A percentile compares a stretch with the other conserved stretches of the same genome.
These are phyloP conservation scores for Inga laurina DNA, from an alignment of 306 rosid genomes.

Conservation along the genomic window DNA sequence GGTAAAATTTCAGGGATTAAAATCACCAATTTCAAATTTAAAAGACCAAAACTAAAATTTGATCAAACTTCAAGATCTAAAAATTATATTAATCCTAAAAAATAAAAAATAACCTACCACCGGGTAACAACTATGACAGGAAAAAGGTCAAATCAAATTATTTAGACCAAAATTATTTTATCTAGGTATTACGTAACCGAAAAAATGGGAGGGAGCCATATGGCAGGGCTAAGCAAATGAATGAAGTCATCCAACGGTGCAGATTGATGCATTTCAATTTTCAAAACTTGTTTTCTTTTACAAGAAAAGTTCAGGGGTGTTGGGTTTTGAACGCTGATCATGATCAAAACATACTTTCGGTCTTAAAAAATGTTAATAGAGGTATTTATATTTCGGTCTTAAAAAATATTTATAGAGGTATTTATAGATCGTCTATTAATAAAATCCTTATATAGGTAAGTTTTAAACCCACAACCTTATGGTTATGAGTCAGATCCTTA, in stretches of 20 bases:
- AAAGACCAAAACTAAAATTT: too few species aligned
- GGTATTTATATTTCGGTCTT: too few species aligned
- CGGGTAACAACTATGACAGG: not conserved
- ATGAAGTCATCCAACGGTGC: not conserved
- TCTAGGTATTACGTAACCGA: not conserved
- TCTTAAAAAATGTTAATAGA: accelerated
- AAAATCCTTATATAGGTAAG: too few species aligned
- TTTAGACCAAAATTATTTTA: not conserved
- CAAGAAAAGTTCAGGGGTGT: too few species aligned
- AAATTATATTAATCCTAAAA: too few species aligned
- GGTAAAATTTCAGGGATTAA: too few species aligned
- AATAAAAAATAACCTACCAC: too few species aligned
- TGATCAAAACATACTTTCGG: accelerated
- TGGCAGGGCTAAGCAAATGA: not conserved
- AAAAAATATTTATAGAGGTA: accelerated
- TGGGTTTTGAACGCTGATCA: too few species aligned
- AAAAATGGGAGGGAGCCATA: not conserved
- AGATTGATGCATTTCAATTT: not conserved
- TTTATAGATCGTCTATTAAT: accelerated
- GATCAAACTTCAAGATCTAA: too few species aligned
- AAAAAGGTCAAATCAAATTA: not conserved
- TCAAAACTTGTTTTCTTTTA: not conserved
- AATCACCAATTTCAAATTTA: too few species aligned
- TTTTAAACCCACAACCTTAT: too few species aligned
- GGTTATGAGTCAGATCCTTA: too few species aligned